phyloP scores from a whole-genome alignment of 345 rosid genomes.

The Garcia nutans region DNA sequence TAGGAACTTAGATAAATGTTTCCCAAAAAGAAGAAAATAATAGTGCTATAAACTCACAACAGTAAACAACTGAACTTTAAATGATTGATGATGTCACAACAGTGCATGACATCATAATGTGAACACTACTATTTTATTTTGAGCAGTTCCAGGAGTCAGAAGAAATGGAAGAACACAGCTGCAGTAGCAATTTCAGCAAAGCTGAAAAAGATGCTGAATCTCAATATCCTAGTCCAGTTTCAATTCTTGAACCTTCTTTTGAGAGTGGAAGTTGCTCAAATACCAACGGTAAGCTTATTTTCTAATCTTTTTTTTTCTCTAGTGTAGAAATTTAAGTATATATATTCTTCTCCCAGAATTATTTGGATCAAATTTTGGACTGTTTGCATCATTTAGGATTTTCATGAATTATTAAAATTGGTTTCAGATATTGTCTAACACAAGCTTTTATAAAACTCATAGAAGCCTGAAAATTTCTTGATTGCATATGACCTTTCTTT shows the following conservation, averaged over 20 bases:
- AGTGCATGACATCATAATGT: neutral
- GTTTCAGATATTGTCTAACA: neutral
- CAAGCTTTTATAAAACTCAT: neutral
- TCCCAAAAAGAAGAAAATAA: neutral
- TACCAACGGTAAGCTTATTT: conserved; percentile 11
- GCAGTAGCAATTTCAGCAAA: conserved; percentile 42
- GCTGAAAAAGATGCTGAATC: conserved; percentile 38
- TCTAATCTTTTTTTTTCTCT: neutral
- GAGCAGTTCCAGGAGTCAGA: conserved; percentile 32
- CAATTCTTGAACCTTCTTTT: conserved; percentile 46
- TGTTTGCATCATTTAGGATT: neutral
- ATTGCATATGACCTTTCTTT: neutral
- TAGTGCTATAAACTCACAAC: neutral
- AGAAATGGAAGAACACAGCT: conserved; percentile 38
- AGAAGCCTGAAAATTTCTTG: neutral
- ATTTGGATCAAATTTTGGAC: neutral
- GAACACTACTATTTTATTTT: neutral
- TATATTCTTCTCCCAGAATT: neutral
- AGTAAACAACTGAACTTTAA: neutral
- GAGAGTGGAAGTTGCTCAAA: conserved; percentile 40
- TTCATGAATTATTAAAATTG: neutral
- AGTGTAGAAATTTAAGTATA: no score
- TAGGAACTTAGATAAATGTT: neutral
- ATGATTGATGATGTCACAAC: neutral
- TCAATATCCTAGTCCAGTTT: conserved; percentile 31